phyloP scores from a whole-genome alignment of 2,329 filamentous ascomycete genomes.

The Fusarium verrucosum region DNA sequence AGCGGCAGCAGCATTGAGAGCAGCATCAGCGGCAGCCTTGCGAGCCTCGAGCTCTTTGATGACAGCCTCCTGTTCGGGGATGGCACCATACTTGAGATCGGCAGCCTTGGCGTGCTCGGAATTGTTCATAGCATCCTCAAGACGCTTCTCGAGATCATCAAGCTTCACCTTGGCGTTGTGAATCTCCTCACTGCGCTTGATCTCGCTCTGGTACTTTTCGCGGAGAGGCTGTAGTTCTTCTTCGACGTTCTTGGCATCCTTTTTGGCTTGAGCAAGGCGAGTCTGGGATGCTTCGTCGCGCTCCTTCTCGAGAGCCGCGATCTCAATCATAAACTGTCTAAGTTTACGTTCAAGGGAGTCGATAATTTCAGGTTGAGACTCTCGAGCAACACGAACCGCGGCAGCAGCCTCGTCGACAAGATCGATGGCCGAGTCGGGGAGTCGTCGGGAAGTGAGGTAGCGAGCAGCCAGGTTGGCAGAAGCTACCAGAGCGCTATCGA shows the following conservation, averaged over 20 bases:
- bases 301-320: constrained; percentile 91
- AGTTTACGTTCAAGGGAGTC: constrained; percentile 92
- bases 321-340: constrained; percentile 95
- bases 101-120: constrained; percentile 88
- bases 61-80: constrained; percentile 84
- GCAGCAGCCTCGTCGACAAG: constrained; percentile 96
- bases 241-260: constrained; percentile 92
- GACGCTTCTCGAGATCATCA: constrained; percentile 88
- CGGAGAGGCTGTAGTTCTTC: constrained; percentile 91
- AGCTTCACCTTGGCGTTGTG: constrained; percentile 96
- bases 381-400: constrained; percentile 92
- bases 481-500: constrained; percentile 91
- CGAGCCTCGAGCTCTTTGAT: constrained; percentile 85
- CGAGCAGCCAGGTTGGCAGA: constrained; percentile 91
- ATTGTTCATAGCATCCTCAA: constrained; percentile 89
- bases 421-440: constrained; percentile 97
- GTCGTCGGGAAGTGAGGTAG: constrained; percentile 88
- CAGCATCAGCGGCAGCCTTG: constrained; percentile 80
- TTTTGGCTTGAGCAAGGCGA: constrained; percentile 82
- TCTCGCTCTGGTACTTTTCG: constrained; percentile 95
- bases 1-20: constrained; percentile 62
- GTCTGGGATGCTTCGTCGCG: constrained; percentile 92
- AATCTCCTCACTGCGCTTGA: constrained; percentile 88
- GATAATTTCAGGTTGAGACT: constrained; percentile 95
- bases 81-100: constrained; percentile 96